Percentiles rank a stretch among this genome's conserved stretches.
phyloP scores from a whole-genome alignment of 371 early-diverging fungal species.

The Rhizopus delemar region DNA sequence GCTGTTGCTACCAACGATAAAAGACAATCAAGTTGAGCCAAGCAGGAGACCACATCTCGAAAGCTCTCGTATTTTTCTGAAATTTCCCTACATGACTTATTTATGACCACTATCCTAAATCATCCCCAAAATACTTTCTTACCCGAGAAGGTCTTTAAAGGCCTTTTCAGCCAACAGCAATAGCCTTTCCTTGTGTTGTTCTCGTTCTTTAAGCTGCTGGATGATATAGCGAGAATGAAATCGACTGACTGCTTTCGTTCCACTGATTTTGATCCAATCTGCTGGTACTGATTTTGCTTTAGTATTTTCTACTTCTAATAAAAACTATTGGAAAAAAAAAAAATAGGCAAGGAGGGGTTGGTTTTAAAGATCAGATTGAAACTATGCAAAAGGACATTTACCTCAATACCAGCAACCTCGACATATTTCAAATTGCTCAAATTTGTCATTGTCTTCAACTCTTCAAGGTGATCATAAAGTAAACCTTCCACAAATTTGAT shows the following conservation, averaged over 20 bases:
- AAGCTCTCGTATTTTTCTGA: slow-evolving; percentile 65
- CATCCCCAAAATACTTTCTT: slow-evolving; percentile 3
- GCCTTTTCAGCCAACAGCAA: slow-evolving; percentile 58
- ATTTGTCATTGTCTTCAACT: slow-evolving; percentile 42
- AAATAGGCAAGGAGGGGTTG: too few species aligned
- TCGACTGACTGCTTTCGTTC: slow-evolving; percentile 78
- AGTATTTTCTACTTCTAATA: slow-evolving; percentile 56
- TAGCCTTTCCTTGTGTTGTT: slow-evolving; percentile 74
- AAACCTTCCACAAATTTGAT: slow-evolving; percentile 51
- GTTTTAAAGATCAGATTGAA: too few species aligned
- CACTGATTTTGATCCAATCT: slow-evolving; percentile 78
- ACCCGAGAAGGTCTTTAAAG: slow-evolving; percentile 52
- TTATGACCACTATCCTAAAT: not conserved
- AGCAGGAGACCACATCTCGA: slow-evolving; percentile 58
- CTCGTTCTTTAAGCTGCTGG: slow-evolving; percentile 66
- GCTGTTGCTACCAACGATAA: slow-evolving; percentile 71
- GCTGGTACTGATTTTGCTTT: slow-evolving; percentile 62
- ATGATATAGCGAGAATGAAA: slow-evolving; percentile 79
- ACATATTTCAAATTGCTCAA: slow-evolving; percentile 54
- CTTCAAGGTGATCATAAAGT: slow-evolving; percentile 46
- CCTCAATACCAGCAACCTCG: slow-evolving; percentile 65
- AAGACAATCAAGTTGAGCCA: slow-evolving; percentile 79
- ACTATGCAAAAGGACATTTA: slow-evolving; percentile 14
- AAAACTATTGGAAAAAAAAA: not conserved
- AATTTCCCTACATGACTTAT: slow-evolving; percentile 41